Conservation (phyloP, 331 rosid genomes). For the Quercus lobata region DNA sequence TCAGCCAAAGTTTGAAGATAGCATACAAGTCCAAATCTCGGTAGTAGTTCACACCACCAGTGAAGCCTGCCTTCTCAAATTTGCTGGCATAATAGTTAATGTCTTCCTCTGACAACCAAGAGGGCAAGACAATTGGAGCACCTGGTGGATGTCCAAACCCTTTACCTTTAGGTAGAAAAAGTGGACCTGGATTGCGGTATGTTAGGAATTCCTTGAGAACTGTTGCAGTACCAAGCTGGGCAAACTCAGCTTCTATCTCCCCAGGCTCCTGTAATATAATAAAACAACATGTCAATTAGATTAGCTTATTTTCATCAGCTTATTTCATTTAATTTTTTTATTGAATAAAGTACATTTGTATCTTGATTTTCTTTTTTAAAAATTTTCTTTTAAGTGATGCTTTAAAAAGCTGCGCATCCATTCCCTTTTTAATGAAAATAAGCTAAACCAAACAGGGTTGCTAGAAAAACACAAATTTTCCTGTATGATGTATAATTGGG, state of each 20-base stretch:
- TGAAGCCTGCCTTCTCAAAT: conserved; percentile 66
- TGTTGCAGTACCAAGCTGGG: conserved; percentile 49
- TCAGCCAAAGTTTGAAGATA: neutral
- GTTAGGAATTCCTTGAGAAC: conserved; percentile 53
- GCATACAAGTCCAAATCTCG: conserved; percentile 57
- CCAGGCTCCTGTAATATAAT: conserved; percentile 46
- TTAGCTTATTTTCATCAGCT: neutral
- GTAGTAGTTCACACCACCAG: conserved; percentile 67
- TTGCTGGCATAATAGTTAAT: conserved; percentile 47
- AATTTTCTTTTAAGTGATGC: too few species aligned
- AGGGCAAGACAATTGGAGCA: conserved; percentile 49
- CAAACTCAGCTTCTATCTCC: conserved; percentile 76
- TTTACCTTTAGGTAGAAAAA: conserved; percentile 51
- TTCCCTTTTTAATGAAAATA: too few species aligned
- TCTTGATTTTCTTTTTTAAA: too few species aligned
- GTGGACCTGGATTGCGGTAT: conserved; percentile 53
- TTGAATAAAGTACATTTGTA: too few species aligned
- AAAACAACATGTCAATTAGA: neutral
- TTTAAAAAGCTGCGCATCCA: too few species aligned
- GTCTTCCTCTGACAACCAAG: conserved; percentile 69
- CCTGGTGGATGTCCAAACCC: conserved; percentile 46
- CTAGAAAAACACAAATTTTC: neutral
- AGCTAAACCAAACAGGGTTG: too few species aligned
- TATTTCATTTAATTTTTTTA: too few species aligned
- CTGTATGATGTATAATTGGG: neutral